These are phyloP conservation scores for Pleurotus platypus DNA, from an alignment of 768 basidiomycete species.

Conservation along the genomic window DNA sequence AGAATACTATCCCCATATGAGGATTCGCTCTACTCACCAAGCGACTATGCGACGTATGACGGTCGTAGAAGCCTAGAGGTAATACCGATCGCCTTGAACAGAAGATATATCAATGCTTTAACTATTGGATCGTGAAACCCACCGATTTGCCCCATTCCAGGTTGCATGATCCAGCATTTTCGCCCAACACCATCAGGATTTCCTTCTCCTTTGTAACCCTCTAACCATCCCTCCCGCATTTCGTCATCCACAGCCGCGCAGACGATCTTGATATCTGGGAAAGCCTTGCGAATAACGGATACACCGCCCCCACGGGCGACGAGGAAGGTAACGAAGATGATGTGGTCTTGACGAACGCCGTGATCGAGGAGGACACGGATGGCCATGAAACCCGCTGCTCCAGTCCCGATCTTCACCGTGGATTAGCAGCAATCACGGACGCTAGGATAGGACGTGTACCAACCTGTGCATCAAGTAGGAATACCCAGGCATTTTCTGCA, in stretches of 20 bases:
- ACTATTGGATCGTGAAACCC: constrained; percentile 15
- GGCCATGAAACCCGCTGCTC: constrained; percentile 91
- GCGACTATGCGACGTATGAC: no score
- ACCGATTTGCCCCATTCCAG: constrained; percentile 91
- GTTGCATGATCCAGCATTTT: constrained; percentile 81
- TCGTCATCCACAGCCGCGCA: constrained; percentile 80
- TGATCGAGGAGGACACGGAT: constrained; percentile 93
- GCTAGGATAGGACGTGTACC: neutral
- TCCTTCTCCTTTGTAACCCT: constrained; percentile 48
- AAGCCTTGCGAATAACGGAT: constrained; percentile 72
- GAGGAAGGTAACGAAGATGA: constrained; percentile 88
- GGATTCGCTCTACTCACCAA: no score
- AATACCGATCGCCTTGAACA: constrained; percentile 10
- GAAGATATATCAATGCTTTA: neutral
- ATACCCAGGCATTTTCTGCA: constrained; percentile 74
- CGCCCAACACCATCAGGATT: constrained; percentile 47
- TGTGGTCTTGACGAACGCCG: constrained; percentile 77
- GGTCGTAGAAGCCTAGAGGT: neutral
- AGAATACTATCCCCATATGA: no score
- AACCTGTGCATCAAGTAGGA: constrained; percentile 88
- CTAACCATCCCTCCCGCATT: constrained; percentile 72
- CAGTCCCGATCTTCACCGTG: constrained; percentile 76
- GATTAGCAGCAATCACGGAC: neutral
- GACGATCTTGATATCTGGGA: constrained; percentile 81
- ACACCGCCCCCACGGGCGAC: constrained; percentile 83